Conservation (phyloP, 2,329 filamentous ascomycete genomes). For the Talaromyces sp. region DNA sequence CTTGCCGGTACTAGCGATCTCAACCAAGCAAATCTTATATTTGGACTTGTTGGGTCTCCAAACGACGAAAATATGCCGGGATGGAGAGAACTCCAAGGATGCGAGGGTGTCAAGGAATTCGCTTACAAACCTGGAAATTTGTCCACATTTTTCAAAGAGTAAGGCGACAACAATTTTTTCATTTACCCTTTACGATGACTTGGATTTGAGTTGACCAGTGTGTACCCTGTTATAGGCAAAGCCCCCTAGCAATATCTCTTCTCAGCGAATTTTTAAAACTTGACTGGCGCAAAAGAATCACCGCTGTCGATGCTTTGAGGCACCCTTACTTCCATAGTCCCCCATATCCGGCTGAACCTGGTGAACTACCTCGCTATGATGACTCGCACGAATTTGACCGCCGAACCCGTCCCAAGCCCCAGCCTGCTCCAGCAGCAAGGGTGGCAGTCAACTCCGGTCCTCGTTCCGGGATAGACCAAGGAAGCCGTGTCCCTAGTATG, state of each 20-base stretch:
- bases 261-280: constrained; percentile 77
- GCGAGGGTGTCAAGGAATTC: constrained; percentile 63
- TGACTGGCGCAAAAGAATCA: constrained; percentile 83
- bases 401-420: constrained; percentile 71
- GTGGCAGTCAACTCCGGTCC: constrained; percentile 31
- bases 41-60: constrained; percentile 83
- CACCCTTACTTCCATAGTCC: constrained; percentile 83
- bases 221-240: constrained; percentile 43
- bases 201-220: neutral
- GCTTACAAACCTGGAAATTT: constrained; percentile 60
- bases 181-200: neutral
- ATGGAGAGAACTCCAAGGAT: constrained; percentile 77
- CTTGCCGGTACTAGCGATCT: constrained; percentile 81
- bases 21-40: constrained; percentile 89
- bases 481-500: constrained; percentile 30
- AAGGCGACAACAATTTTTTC: constrained; percentile 20
- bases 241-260: constrained; percentile 68
- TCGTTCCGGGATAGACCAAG: constrained; percentile 23
- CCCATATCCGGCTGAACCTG: constrained; percentile 73
- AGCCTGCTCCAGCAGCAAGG: constrained; percentile 78
- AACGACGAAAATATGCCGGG: constrained; percentile 89
- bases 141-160: constrained; percentile 68
- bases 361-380: constrained; percentile 84
- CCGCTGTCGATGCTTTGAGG: constrained; percentile 86
- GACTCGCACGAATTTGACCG: constrained; percentile 96